Base-by-base conservation (phyloP, 2,329 filamentous ascomycete genomes). In the Hypoxylon sp. region DNA sequence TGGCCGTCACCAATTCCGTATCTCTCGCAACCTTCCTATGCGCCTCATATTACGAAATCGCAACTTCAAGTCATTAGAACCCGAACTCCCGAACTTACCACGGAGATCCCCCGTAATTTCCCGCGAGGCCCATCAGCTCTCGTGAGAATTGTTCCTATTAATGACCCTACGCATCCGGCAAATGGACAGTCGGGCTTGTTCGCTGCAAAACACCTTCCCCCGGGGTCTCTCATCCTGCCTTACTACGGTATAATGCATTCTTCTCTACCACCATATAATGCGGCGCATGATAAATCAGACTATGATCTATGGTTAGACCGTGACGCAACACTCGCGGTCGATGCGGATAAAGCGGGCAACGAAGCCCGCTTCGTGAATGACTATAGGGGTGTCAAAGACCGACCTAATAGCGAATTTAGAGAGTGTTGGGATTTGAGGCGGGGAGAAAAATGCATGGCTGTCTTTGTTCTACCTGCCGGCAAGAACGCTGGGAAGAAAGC, bases 311-410 rank as follows among this genome's bases (percentile, higher is more conserved):
- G 87, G 83, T 80, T 91, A 19, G 87, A 89, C 77, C 81, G 84
- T 19, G 87, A 85, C 19, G 82, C 78, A 0, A 85, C 84, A 14
- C 80, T 90, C 0, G 88, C 88, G 2, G 85, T 91, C 3, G 90
- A 92, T 73, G 90, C 89, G 3, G 84, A 82, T 14, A 76, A 75
- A 39, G 79, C 78, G 58, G 89, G 89, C 10, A 91, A 91, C 73
- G 90, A 92, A 79, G 89, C 86, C 1, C 81, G 90, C 9, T 91
- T 90, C 72, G 84, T 91, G 50, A 92, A 92, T 74, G 90, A 92
- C 78, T 92, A 88, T 72, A 82, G 90, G 5, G 88, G 89, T 3
- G 83, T 91, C 1, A 80, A 80, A 11, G 81, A 79, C 53, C 78
- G 83, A 64, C 81, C 87, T 0, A 89, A 89, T 67, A 86, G 87